These are phyloP conservation scores for Leccinum brunneo-olivaceum DNA, from an alignment of 1,284 basidiomycete genomes.

Conservation along the genomic window DNA sequence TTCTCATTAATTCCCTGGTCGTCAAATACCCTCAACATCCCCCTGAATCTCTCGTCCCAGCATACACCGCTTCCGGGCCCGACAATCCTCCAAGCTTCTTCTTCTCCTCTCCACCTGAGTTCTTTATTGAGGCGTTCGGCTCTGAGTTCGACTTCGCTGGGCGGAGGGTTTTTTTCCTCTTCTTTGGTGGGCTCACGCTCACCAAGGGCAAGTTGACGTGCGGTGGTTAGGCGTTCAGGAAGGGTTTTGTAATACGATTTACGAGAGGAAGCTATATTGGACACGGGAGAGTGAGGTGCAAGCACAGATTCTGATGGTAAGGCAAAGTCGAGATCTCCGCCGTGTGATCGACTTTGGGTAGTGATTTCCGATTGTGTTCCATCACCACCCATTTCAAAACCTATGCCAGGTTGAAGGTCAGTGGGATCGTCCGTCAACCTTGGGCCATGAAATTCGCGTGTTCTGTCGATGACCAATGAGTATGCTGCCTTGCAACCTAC, in stretches of 20 bases:
- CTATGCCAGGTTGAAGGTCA: slow-evolving; percentile 2
- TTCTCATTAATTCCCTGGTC: slow-evolving; percentile 27
- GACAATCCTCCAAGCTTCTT: slow-evolving; percentile 75
- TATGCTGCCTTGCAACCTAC: slow-evolving; percentile 81
- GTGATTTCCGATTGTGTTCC: not conserved
- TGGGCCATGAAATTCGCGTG: slow-evolving; percentile 57
- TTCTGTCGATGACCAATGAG: slow-evolving; percentile 59
- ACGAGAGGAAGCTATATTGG: slow-evolving; percentile 64
- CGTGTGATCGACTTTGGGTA: slow-evolving; percentile 12
- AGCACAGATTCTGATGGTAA: slow-evolving; percentile 62
- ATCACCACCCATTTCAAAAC: slow-evolving; percentile 1
- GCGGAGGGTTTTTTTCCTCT: slow-evolving; percentile 76
- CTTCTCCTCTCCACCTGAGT: slow-evolving; percentile 71
- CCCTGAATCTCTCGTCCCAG: slow-evolving; percentile 75
- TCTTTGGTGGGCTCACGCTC: slow-evolving; percentile 82
- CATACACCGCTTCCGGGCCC: slow-evolving; percentile 53
- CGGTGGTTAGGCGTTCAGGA: slow-evolving; percentile 61
- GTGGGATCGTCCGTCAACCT: slow-evolving; percentile 18
- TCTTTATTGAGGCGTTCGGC: slow-evolving; percentile 85
- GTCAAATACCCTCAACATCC: slow-evolving; percentile 61
- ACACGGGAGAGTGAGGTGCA: slow-evolving; percentile 55
- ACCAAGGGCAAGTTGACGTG: slow-evolving; percentile 72
- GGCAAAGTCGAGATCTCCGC: slow-evolving; percentile 75
- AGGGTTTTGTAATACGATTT: slow-evolving; percentile 77
- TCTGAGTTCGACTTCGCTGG: slow-evolving; percentile 81